Evolutionary conservation across 1,284 basidiomycete species (phyloP), one percentile per base, ranked within the genome.

Genomic region (Moniliophthora roreri): DNA sequence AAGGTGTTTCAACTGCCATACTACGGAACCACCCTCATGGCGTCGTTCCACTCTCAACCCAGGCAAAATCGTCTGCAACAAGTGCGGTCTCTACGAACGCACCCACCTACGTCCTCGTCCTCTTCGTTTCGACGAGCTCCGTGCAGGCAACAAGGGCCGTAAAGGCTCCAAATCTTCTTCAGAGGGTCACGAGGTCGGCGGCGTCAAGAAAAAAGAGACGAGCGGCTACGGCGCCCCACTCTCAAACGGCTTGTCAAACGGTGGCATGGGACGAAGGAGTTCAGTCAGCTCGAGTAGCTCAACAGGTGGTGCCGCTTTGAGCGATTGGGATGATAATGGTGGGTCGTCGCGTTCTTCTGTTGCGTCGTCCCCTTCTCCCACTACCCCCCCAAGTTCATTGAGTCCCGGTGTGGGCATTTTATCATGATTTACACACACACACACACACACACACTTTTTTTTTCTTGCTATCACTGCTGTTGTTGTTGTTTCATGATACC

Each of bases 61-160:
- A 1, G 90, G 89, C 59, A 92, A 92, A 72, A 92, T 92, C 65
- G 90, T 92, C 50, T 92, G 89, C 79, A 92, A 92, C 80, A 92
- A 92, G 75, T 92, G 89, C 60, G 89, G 89, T 16, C 76, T 92
- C 37, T 92, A 92, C 66, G 89, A 92, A 70, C 87, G 89, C 63
- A 92, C 90, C 11, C 89, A 92, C 60, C 67, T 91, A 56, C 81
- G 90, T 26, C 82, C 89, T 6, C 79, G 90, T 13, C 90, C 90
- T 11, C 76, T 90, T 21, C 85, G 89, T 51, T 91, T 92, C 61
- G 89, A 92, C 69, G 89, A 92, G 69, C 78, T 92, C 36, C 82
- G 89, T 3, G 85, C 88, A 0, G 89, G 89, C 9, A 87, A 85
- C 69, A 91, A 91, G 70, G 80, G 84, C n/a, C 77, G 89, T 56